A percentile compares a stretch with the other conserved stretches of the same genome.
Conservation (phyloP, 495 filamentous ascomycete genomes). For the Trichoderma gamsii region DNA sequence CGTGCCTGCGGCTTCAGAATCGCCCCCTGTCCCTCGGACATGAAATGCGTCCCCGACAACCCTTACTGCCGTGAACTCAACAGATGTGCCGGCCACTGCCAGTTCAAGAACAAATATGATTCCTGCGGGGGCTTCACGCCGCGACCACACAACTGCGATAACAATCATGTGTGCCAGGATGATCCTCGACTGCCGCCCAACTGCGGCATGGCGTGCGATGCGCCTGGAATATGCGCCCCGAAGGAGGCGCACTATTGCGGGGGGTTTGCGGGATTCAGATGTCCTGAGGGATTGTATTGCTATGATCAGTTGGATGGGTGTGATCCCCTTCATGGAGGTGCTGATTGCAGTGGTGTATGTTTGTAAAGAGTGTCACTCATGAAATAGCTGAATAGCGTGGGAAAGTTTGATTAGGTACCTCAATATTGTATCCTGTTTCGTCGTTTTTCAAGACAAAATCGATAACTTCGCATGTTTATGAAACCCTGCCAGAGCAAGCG, state of each 20-base stretch:
- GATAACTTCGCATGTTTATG: too few relatives aligned
- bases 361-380: neutral
- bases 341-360: neutral
- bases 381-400: too few relatives aligned
- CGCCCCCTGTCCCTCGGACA: constrained; percentile 10
- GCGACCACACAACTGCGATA: neutral
- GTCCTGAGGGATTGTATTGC: constrained; percentile 1
- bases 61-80: neutral
- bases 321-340: neutral
- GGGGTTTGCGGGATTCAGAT: neutral
- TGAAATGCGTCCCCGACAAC: neutral
- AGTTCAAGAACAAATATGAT: constrained; percentile 2
- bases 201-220: constrained; percentile 13
- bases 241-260: neutral
- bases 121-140: constrained; percentile 10
- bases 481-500: too few relatives aligned
- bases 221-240: constrained; percentile 1
- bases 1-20: constrained; percentile 11
- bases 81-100: neutral
- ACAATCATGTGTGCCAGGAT: neutral
- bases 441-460: too few relatives aligned
- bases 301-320: constrained; percentile 3
- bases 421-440: too few relatives aligned
- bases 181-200: constrained; percentile 6
- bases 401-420: too few relatives aligned